phyloP scores from a whole-genome alignment of 805 yeast species.

The Pichia scutulata region DNA sequence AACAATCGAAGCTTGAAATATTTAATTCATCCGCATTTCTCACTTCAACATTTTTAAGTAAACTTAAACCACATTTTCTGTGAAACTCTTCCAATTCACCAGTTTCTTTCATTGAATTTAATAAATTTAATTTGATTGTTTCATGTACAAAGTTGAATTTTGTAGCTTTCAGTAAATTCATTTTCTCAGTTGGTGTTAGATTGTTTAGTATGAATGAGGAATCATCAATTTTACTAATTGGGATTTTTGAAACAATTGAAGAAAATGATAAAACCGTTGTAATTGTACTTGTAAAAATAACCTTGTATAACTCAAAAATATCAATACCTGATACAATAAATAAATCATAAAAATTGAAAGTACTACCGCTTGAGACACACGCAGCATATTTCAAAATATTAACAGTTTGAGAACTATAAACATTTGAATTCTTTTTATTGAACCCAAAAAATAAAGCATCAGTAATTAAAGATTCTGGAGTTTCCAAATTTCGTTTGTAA shows the following conservation, averaged over 20 bases:
- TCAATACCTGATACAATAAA: conserved; percentile 31
- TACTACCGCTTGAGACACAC: conserved; percentile 32
- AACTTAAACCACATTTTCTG: conserved; percentile 36
- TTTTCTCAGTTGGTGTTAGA: conserved; percentile 25
- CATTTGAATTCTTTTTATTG: conserved; percentile 4
- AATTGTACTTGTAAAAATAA: conserved; percentile 30
- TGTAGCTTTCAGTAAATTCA: conserved; percentile 31
- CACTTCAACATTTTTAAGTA: conserved; percentile 19
- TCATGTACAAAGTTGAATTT: conserved; percentile 37
- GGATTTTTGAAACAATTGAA: conserved; percentile 39
- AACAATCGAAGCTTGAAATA: conserved; percentile 15
- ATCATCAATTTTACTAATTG: conserved; percentile 33
- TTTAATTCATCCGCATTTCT: neutral
- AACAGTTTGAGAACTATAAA: conserved; percentile 7
- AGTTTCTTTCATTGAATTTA: conserved; percentile 20
- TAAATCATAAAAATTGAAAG: conserved; percentile 33
- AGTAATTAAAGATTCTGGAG: neutral
- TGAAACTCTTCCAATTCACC: conserved; percentile 29
- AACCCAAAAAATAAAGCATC: neutral
- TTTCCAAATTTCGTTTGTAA: neutral
- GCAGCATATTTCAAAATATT: conserved; percentile 34
- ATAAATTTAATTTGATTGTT: conserved; percentile 28
- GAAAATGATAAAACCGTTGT: conserved; percentile 31
- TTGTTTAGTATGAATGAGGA: neutral
- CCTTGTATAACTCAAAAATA: conserved; percentile 26